phyloP scores from a whole-genome alignment of 2,329 filamentous ascomycete species.

The Penicillium sp. region DNA sequence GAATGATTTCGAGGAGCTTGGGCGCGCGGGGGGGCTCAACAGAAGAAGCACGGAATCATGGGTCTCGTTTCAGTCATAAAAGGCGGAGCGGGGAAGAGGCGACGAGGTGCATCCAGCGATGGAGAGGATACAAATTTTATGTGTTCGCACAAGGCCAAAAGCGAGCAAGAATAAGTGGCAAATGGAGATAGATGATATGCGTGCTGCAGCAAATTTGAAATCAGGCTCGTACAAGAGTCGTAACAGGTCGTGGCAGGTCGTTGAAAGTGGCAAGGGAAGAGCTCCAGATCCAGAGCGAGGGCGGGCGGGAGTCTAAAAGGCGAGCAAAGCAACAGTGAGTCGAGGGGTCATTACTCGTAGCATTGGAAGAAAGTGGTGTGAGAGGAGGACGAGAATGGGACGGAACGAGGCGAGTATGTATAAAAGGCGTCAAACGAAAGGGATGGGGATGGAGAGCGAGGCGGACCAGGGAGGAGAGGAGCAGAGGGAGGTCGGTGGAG shows the following conservation, averaged over 20 bases:
- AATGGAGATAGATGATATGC: slow-evolving; percentile 17
- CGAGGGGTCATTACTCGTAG: slow-evolving; percentile 25
- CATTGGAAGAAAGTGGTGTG: slow-evolving; percentile 17
- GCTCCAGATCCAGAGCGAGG: slow-evolving; percentile 7
- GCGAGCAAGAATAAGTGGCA: slow-evolving; percentile 2
- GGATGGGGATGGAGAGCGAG: slow-evolving; percentile 24
- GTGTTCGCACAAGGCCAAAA: not conserved
- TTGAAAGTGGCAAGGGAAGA: slow-evolving; percentile 21
- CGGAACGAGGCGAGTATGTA: slow-evolving; percentile 25
- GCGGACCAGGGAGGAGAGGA: slow-evolving; percentile 34
- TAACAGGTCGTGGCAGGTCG: slow-evolving; percentile 39
- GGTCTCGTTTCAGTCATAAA: slow-evolving; percentile 53
- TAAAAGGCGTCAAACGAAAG: slow-evolving; percentile 33
- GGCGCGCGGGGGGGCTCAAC: slow-evolving; percentile 24
- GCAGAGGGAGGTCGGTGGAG: slow-evolving; percentile 28
- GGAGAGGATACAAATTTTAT: slow-evolving; percentile 5
- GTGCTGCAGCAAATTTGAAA: slow-evolving; percentile 20
- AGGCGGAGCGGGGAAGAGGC: slow-evolving; percentile 32
- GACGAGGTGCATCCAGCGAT: slow-evolving; percentile 29
- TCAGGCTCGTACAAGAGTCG: slow-evolving; percentile 26
- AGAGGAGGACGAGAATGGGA: slow-evolving; percentile 13
- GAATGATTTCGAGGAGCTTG: slow-evolving; percentile 24
- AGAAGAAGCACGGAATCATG: slow-evolving; percentile 41
- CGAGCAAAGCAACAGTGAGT: slow-evolving; percentile 20
- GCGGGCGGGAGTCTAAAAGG: slow-evolving; percentile 21